These are phyloP conservation scores for Hymenochaete sp. DNA, from an alignment of 1,284 basidiomycete species.

Conservation along the genomic window DNA sequence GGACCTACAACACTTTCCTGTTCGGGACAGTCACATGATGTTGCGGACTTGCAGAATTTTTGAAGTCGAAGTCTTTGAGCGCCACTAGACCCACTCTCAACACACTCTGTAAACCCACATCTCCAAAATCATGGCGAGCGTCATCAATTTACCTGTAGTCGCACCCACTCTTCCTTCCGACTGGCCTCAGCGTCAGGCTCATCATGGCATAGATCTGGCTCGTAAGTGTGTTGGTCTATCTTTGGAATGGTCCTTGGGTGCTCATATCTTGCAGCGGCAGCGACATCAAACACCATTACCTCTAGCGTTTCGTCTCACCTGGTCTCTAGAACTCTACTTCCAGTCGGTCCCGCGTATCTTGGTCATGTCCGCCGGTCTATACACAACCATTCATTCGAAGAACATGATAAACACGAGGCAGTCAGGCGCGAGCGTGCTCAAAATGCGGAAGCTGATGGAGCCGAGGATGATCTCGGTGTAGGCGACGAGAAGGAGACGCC, in stretches of 20 bases:
- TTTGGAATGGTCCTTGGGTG: neutral
- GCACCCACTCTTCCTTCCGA: slow-evolving; percentile 12
- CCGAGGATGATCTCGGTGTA: slow-evolving; percentile 83
- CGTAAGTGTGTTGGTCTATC: slow-evolving; percentile 3
- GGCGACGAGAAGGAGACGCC: slow-evolving; percentile 85
- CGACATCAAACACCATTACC: neutral
- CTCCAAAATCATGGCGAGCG: slow-evolving; percentile 15
- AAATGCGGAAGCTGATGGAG: slow-evolving; percentile 44
- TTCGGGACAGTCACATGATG: no score
- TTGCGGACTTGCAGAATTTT: no score
- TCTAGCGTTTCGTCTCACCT: slow-evolving; percentile 23
- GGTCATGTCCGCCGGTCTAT: slow-evolving; percentile 69
- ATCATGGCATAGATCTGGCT: slow-evolving; percentile 10
- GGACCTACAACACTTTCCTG: no score
- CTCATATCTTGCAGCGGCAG: neutral
- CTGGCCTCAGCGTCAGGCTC: slow-evolving; percentile 9
- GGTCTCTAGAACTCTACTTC: slow-evolving; percentile 48
- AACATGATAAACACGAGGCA: slow-evolving; percentile 64
- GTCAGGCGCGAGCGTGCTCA: slow-evolving; percentile 40
- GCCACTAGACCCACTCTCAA: no score
- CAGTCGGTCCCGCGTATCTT: slow-evolving; percentile 80
- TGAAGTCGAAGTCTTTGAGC: no score
- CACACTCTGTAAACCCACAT: no score
- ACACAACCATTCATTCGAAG: slow-evolving; percentile 70
- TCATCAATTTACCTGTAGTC: slow-evolving; percentile 14